Conservation (phyloP, 495 filamentous ascomycete species). For the Penicillium ucsense region DNA sequence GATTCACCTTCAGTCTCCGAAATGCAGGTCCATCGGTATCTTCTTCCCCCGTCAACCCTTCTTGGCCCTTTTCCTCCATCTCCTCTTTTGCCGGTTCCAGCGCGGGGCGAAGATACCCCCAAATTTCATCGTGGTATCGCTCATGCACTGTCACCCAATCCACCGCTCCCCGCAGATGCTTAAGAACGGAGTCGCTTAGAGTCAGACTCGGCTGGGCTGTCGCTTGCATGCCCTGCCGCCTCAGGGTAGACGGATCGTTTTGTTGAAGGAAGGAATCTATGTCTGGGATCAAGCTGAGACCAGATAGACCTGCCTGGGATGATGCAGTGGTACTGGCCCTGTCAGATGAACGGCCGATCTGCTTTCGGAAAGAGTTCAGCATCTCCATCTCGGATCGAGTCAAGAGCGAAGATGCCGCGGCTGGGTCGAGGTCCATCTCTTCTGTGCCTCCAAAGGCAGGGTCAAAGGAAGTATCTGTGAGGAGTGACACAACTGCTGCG, state of each 20-base stretch:
- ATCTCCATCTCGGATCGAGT: conserved; percentile 20
- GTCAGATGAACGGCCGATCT: not conserved
- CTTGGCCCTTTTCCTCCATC: conserved; percentile 31
- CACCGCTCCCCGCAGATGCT: conserved; percentile 22
- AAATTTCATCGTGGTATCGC: conserved; percentile 66
- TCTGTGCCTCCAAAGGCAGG: conserved; percentile 27
- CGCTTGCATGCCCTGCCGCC: not conserved
- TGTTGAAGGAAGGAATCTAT: conserved; percentile 25
- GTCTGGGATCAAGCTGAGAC: conserved; percentile 33
- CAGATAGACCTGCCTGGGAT: conserved; percentile 9
- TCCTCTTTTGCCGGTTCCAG: conserved; percentile 54
- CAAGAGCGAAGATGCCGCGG: conserved; percentile 12
- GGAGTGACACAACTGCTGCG: conserved; percentile 37
- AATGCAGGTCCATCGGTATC: conserved; percentile 32
- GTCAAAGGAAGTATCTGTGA: conserved; percentile 43
- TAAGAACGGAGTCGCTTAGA: conserved; percentile 24
- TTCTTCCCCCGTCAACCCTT: conserved; percentile 28
- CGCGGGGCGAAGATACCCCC: conserved; percentile 59
- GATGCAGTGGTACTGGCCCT: not conserved
- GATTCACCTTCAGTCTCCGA: conserved; percentile 40
- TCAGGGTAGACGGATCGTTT: conserved; percentile 7
- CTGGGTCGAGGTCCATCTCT: conserved; percentile 24
- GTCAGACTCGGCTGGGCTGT: not conserved
- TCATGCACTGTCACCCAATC: conserved; percentile 57
- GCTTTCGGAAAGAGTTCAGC: conserved; percentile 28